These are phyloP conservation scores for Chrysanthemum lavandulifolium DNA, from an alignment of 129 eudicot genomes.

Conservation along the genomic window DNA sequence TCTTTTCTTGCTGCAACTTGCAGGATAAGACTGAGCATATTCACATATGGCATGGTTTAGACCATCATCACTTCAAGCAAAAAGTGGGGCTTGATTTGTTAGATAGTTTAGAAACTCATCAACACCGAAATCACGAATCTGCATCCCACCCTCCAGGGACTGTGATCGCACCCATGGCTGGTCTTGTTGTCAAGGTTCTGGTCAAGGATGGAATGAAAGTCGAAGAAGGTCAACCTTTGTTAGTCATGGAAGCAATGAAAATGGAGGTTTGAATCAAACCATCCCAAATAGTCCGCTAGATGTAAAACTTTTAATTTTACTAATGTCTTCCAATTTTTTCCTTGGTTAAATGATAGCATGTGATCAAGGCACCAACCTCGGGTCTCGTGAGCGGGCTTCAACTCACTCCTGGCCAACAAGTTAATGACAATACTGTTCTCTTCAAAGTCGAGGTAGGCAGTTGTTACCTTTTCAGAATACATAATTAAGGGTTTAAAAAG, in stretches of 20 bases:
- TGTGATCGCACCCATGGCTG: slow-evolving; percentile 87
- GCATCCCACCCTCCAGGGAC: slow-evolving; percentile 79
- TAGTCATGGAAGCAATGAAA: slow-evolving; percentile 98
- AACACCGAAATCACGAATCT: slow-evolving; percentile 41
- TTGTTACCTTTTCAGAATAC: slow-evolving; percentile 3
- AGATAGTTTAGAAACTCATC: slow-evolving; percentile 55
- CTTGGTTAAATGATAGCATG: slow-evolving; percentile 55
- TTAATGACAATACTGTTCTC: slow-evolving; percentile 72
- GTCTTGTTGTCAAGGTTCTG: slow-evolving; percentile 84
- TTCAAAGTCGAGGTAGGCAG: slow-evolving; percentile 70
- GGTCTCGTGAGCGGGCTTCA: slow-evolving; percentile 78
- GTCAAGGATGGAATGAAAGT: slow-evolving; percentile 68
- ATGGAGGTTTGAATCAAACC: slow-evolving; percentile 75
- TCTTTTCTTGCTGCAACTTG: slow-evolving; percentile 9
- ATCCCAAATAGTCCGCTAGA: not conserved
- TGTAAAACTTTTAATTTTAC: not conserved
- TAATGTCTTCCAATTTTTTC: not conserved
- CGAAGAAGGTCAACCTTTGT: slow-evolving; percentile 79
- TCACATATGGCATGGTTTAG: slow-evolving; percentile 82
- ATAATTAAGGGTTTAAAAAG: not conserved
- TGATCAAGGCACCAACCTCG: slow-evolving; percentile 75
- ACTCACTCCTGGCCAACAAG: slow-evolving; percentile 76
- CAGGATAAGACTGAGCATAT: slow-evolving; percentile 77
- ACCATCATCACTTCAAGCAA: slow-evolving; percentile 69
- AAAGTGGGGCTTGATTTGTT: slow-evolving; percentile 53